Evolutionary conservation across 2,329 filamentous ascomycete species (phyloP).

Genomic region (Phyllosticta capitalensis): DNA sequence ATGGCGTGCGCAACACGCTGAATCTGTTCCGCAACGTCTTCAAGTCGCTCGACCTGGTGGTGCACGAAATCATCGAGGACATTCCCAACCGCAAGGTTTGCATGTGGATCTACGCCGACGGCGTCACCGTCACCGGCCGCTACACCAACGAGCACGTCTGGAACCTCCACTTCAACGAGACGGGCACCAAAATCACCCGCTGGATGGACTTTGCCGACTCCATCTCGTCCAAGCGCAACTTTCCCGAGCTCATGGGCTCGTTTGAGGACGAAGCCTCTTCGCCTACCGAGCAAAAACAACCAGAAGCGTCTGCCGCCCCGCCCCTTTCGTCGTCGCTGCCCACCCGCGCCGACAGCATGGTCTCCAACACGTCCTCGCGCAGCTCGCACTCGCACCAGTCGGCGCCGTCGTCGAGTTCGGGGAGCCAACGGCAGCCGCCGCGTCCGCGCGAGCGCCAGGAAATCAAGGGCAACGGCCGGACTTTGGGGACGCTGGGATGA

Average conservation of each 20-base stretch:
- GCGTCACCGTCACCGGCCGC: conserved; percentile 13
- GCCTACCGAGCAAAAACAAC: no score
- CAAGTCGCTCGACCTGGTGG: conserved; percentile 1
- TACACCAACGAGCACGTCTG: conserved; percentile 15
- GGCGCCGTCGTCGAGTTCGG: background rate
- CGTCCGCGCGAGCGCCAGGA: conserved; percentile 1
- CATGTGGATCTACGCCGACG: conserved; percentile 4
- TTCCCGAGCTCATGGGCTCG: conserved; percentile 17
- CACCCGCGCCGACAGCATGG: conserved; percentile 8
- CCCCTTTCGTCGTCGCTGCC: background rate
- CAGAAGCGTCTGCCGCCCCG: background rate
- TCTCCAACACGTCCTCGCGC: background rate
- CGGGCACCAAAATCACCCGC: conserved; percentile 1
- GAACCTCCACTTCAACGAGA: conserved; percentile 9
- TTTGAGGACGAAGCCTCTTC: background rate
- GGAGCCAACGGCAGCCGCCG: background rate
- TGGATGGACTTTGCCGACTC: conserved; percentile 10
- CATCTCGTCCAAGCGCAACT: background rate
- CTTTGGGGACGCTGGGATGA: conserved; percentile 4
- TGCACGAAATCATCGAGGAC: conserved; percentile 9
- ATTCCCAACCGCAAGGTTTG: conserved; percentile 2
- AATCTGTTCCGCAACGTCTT: conserved; percentile 8
- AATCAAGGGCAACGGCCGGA: conserved; percentile 8
- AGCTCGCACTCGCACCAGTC: background rate
- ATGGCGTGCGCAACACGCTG: background rate